These are phyloP conservation scores for Gastrodia elata DNA, from an alignment of 106 monocot species.

Conservation along the genomic window DNA sequence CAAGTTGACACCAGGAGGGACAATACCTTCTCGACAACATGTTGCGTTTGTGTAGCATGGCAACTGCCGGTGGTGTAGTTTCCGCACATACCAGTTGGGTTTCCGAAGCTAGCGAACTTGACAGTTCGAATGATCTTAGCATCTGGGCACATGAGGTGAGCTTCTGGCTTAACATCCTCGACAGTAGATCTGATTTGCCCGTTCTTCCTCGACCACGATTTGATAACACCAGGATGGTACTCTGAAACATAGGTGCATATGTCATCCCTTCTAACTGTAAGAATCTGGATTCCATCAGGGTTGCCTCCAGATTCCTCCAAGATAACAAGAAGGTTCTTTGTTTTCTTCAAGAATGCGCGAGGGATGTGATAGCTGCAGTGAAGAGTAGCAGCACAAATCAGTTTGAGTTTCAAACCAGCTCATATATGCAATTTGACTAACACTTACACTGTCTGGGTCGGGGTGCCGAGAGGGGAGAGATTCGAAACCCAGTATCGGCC, in stretches of 20 bases:
- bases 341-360: constrained; percentile 38
- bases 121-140: constrained; percentile 38
- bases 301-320: constrained; percentile 26
- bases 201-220: constrained; percentile 32
- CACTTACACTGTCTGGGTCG: constrained; percentile 63
- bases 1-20: not conserved
- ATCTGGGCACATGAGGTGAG: constrained; percentile 25
- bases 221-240: constrained; percentile 34
- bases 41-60: constrained; percentile 25
- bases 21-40: constrained; percentile 45
- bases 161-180: constrained; percentile 40
- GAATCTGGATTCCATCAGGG: constrained; percentile 31
- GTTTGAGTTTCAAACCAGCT: not conserved
- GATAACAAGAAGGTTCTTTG: constrained; percentile 6
- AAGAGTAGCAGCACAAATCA: not conserved
- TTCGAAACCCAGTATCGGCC: constrained; percentile 81
- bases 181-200: constrained; percentile 11
- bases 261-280: constrained; percentile 55
- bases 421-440: not conserved
- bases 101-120: constrained; percentile 61
- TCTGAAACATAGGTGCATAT: constrained; percentile 55
- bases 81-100: constrained; percentile 56
- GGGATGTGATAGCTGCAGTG: constrained; percentile 43
- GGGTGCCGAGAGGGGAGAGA: constrained; percentile 47
- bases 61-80: constrained; percentile 50